Conservation (phyloP, 768 basidiomycete species). For the Russula emetica region DNA sequence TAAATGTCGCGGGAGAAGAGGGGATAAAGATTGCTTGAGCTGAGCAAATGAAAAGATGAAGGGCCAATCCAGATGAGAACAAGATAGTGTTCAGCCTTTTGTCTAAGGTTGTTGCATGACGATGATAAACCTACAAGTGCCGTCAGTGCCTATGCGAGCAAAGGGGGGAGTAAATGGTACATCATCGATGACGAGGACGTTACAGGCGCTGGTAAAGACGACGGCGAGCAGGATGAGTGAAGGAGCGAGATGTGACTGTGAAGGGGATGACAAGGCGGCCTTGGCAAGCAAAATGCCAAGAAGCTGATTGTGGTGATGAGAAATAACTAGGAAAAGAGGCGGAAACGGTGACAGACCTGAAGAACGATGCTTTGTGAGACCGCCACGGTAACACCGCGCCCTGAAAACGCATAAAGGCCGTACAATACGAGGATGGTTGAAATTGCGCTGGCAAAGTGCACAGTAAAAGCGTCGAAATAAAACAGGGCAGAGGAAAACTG, state of each 20-base stretch:
- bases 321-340: neutral
- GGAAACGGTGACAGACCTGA: slow-evolving; percentile 33
- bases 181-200: slow-evolving; percentile 16
- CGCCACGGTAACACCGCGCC: slow-evolving; percentile 27
- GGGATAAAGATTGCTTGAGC: slow-evolving; percentile 16
- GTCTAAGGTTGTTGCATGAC: slow-evolving; percentile 14
- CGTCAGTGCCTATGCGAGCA: neutral
- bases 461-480: slow-evolving; percentile 17
- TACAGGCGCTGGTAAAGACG: slow-evolving; percentile 14
- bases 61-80: slow-evolving; percentile 29
- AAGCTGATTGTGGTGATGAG: slow-evolving; percentile 30
- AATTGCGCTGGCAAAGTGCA: slow-evolving; percentile 14
- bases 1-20: slow-evolving; percentile 2
- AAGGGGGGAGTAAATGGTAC: neutral
- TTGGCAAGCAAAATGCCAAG: slow-evolving; percentile 36
- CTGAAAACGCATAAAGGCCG: slow-evolving; percentile 23
- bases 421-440: slow-evolving; percentile 17
- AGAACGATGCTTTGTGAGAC: slow-evolving; percentile 36
- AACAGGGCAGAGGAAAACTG: slow-evolving; percentile 15
- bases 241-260: neutral
- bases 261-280: slow-evolving; percentile 24
- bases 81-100: slow-evolving; percentile 25
- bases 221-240: slow-evolving; percentile 15
- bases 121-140: slow-evolving; percentile 26
- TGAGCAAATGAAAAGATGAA: slow-evolving; percentile 26